Evolutionary conservation across 805 yeast species (phyloP).

Genomic region (Spathaspora arborariae): DNA sequence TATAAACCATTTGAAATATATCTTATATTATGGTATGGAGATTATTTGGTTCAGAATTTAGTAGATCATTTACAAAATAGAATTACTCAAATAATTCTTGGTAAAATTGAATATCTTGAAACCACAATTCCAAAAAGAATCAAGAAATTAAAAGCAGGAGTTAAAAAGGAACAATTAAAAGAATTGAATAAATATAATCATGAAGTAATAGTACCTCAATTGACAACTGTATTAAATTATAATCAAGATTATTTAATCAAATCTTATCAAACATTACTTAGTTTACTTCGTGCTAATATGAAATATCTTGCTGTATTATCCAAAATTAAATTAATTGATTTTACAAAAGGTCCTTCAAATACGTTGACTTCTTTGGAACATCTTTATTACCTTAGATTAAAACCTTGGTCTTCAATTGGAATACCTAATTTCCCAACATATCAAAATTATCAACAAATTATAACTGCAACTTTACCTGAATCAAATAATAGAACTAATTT

Average conservation of each 20-base stretch:
- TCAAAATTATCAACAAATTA: slow-evolving; percentile 24
- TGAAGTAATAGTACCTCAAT: slow-evolving; percentile 31
- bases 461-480: slow-evolving; percentile 3
- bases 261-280: slow-evolving; percentile 14
- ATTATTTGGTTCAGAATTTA: slow-evolving; percentile 41
- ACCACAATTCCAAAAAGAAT: slow-evolving; percentile 34
- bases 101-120: slow-evolving; percentile 32
- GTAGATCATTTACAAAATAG: slow-evolving; percentile 44
- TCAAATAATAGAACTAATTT: slow-evolving; percentile 2
- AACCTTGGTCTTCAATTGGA: slow-evolving; percentile 77
- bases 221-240: slow-evolving; percentile 24
- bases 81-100: slow-evolving; percentile 26
- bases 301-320: slow-evolving; percentile 16
- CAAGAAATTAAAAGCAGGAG: slow-evolving; percentile 48
- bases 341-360: slow-evolving; percentile 24
- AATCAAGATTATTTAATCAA: slow-evolving; percentile 18
- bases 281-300: slow-evolving; percentile 19
- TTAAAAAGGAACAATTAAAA: slow-evolving; percentile 38
- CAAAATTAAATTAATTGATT: slow-evolving; percentile 16
- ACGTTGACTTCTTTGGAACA: slow-evolving; percentile 19
- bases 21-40: slow-evolving; percentile 65
- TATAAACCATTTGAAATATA: slow-evolving; percentile 69
- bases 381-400: slow-evolving; percentile 54
- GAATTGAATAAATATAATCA: slow-evolving; percentile 26
- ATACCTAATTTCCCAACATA: slow-evolving; percentile 63